Base-by-base conservation (phyloP, 2,329 filamentous ascomycete genomes). In the Aspergillus tamarii region DNA sequence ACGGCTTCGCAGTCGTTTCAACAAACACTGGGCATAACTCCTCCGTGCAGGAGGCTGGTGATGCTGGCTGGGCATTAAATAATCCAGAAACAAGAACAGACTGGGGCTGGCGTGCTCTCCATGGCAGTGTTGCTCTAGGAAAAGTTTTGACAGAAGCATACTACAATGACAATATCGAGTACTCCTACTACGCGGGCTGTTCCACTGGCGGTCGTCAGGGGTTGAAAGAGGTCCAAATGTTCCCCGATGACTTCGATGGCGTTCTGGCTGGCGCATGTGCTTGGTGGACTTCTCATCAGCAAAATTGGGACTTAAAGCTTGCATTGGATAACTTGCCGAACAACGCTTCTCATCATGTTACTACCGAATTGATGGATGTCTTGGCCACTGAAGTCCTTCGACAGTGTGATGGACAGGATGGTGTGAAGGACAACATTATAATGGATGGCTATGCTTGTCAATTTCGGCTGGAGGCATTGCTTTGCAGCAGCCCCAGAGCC, bases 131-230 rank as follows among this genome's bases (percentile, higher is more conserved):
- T 2, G 77, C 78, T 2, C 65, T 82, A 4, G 81, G 81, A 5
- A 87, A 87, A 69, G 59, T 75, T 14, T 71, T 88, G 10, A 77
- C 81, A 1, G 67, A 81, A 36, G 74, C 75, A 0, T 87, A 83
- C 74, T 88, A 87, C 66, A 72, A 74, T 3, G 76, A 70, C 5
- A 67, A 73, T 0, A 76, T 79, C 0, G 71, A 73, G 16, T 82
- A 81, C 56, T 82, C 80, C 7, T 72, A 71, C 56, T 71, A 70
- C 64, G 69, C 83, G 2, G 87, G 87, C 4, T 88, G 87, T 69
- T 88, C 85, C 0, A 83, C 85, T 0, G 87, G 87, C 7, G 87
- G 87, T 1, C 78, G 86, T 0, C 85, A 88, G 75, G 87, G 85
- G 2, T 75, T 87, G 32, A 84, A 84, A 60, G 80, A 82, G 6